These are phyloP conservation scores for Cenchrus fungigraminus DNA, from an alignment of 176 grass and related monocot species.

Conservation along the genomic window DNA sequence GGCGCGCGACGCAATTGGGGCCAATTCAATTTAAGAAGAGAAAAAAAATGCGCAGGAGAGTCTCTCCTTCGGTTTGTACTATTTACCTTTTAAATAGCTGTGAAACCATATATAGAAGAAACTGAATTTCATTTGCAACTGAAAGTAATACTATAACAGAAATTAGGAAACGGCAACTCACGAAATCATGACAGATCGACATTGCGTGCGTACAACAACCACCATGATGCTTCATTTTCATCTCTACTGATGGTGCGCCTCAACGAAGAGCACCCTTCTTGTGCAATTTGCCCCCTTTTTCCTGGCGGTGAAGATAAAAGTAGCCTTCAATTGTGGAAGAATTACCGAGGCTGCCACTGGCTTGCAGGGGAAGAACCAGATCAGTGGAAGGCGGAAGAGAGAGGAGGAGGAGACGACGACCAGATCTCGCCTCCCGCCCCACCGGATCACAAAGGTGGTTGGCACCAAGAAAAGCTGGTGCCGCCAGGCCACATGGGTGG, in stretches of 20 bases:
- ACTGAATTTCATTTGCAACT: constrained; percentile 5
- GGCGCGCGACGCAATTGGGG: not conserved
- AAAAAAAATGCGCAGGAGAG: not conserved
- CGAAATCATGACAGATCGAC: not conserved
- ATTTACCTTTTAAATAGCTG: not conserved
- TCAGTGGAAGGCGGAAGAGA: constrained; percentile 9
- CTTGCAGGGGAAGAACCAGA: constrained; percentile 17
- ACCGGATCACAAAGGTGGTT: constrained; percentile 38
- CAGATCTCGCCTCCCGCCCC: constrained; percentile 34
- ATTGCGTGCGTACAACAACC: not conserved
- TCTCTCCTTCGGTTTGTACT: not conserved
- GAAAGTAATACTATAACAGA: not conserved
- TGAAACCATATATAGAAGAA: not conserved
- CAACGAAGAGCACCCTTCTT: not conserved
- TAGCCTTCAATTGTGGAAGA: constrained; percentile 21
- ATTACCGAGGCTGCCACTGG: constrained; percentile 9
- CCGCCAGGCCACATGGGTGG: constrained; percentile 46
- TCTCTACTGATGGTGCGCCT: not conserved
- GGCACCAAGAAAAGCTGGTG: constrained; percentile 43
- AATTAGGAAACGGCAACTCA: not conserved
- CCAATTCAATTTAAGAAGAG: not conserved
- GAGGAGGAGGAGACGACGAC: not conserved
- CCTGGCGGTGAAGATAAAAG: not conserved
- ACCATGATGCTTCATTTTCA: not conserved
- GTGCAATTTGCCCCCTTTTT: not conserved